Evolutionary conservation across 768 basidiomycete genomes (phyloP).

Genomic region (Trametes cubensis): DNA sequence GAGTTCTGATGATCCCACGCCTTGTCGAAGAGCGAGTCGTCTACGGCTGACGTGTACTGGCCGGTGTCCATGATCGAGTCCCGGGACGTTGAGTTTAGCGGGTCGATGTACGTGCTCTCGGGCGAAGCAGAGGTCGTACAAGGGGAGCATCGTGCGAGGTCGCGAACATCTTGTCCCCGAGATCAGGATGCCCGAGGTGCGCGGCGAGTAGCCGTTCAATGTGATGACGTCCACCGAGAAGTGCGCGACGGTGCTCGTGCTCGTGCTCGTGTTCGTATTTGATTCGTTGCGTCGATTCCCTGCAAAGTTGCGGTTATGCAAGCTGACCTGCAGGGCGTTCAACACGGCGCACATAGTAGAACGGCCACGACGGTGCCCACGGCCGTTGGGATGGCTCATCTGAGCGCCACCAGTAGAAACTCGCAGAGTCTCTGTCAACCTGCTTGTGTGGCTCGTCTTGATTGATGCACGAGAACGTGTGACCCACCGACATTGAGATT

Average conservation of each 20-base stretch:
- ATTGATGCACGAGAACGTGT: conserved; percentile 69
- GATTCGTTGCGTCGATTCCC: conserved; percentile 59
- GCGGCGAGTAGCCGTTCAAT: conserved; percentile 62
- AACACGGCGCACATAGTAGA: conserved; percentile 54
- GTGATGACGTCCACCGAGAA: conserved; percentile 63
- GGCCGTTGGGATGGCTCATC: conserved; percentile 39
- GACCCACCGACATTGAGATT: conserved; percentile 58
- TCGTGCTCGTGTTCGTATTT: too few relatives aligned
- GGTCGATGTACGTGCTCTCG: too few relatives aligned
- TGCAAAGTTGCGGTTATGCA: conserved; percentile 70
- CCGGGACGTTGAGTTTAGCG: conserved; percentile 47
- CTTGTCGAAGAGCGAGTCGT: conserved; percentile 51
- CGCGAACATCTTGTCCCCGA: too few relatives aligned
- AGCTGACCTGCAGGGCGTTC: conserved; percentile 65
- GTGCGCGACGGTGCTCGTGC: conserved; percentile 59
- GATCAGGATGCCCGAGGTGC: conserved; percentile 53
- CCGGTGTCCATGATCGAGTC: conserved; percentile 71
- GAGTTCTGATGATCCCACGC: conserved; percentile 53
- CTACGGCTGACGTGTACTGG: conserved; percentile 29
- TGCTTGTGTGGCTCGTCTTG: conserved; percentile 46
- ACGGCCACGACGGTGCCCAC: conserved; percentile 60
- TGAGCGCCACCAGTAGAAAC: conserved; percentile 52
- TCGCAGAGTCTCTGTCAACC: too few relatives aligned
- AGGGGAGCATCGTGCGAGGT: too few relatives aligned
- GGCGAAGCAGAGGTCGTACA: too few relatives aligned